Percentiles rank a stretch among this genome's conserved stretches.
Conservation (phyloP, 352 stramenopile genomes). For the Elongisporangium prolatum region DNA sequence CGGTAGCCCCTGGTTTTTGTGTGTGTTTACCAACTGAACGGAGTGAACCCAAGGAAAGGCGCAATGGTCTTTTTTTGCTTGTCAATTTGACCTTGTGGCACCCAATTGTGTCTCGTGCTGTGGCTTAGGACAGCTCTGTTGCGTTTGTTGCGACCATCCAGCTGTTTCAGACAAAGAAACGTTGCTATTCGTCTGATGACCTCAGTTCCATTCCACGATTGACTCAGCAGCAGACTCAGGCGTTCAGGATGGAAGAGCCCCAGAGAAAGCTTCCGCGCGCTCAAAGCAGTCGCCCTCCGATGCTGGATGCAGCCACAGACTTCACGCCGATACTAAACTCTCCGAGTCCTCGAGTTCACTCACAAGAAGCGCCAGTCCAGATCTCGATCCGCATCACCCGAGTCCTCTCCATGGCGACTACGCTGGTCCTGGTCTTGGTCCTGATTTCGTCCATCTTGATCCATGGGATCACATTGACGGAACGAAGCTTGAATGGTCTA, state of each 20-base stretch:
- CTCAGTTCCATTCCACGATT: not conserved
- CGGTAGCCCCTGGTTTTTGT: too few species aligned
- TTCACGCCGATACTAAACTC: not conserved
- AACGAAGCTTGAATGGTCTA: not conserved
- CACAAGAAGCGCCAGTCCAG: not conserved
- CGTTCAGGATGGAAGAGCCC: not conserved
- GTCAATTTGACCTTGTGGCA: too few species aligned
- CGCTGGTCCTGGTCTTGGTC: not conserved
- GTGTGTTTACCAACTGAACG: too few species aligned
- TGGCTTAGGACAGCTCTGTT: too few species aligned
- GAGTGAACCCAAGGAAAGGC: too few species aligned
- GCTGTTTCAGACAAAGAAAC: too few species aligned
- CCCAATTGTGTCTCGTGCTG: too few species aligned
- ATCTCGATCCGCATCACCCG: not conserved
- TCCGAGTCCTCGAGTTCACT: not conserved
- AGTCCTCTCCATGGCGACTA: not conserved
- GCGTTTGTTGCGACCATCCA: too few species aligned
- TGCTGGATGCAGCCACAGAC: not conserved
- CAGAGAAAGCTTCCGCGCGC: not conserved
- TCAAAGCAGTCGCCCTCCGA: not conserved
- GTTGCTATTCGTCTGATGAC: too few species aligned
- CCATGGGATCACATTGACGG: not conserved
- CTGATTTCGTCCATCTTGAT: not conserved
- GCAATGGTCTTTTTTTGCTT: too few species aligned
- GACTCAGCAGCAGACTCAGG: not conserved